Base-by-base conservation (phyloP, 2,329 filamentous ascomycete species). In the Incumbomyces delicatus region DNA sequence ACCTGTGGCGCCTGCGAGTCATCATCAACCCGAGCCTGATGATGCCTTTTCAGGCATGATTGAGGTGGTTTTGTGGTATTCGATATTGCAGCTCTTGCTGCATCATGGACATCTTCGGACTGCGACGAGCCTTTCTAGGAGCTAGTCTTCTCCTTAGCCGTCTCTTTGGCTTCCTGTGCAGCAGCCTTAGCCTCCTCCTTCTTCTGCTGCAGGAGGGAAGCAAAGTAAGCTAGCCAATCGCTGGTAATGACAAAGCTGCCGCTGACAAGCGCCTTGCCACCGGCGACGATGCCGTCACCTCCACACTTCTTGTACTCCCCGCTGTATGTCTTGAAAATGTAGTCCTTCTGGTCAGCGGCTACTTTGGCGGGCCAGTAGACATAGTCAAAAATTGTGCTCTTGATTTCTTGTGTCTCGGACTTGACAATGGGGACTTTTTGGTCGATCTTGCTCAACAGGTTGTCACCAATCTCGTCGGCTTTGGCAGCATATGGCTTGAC, bases 401-500 rank as follows among this genome's bases (percentile, higher is more conserved):
- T 79, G 44, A 89, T 72, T 63, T 86, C 81, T 54, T 75, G 72
- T 20, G 84, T 85, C 42, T 85, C 80, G 68, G 87, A 83, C 72
- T 83, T 86, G 63, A 90, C 74, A 50, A 77, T 73, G 44, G 85
- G 85, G 63, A 88, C 83, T 53, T 71, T 76, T 63, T 77, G 68
- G 56, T 90, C 85, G 57, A 90, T 71, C 60, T 75, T 78, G 58
- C 66, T 71, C 54, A 90, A 73, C n/a, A 82, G 78, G 63, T 78
- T 73, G 66, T 87, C 81, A 55, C 83, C 85, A 44, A 94, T 68
- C 49, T 77, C 69, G 64, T 96, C 92, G 60, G 81, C 89, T 65
- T 82, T 87, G 63, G 79, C 73, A 55, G 94, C 77, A 67, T 95
- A 95, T 1, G 90, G 89, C 44, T 81, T 81, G 53, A 94, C 77